Conservation (phyloP, 176 grass and related monocot genomes). For the sorghum (Sorghum bicolor) region DNA sequence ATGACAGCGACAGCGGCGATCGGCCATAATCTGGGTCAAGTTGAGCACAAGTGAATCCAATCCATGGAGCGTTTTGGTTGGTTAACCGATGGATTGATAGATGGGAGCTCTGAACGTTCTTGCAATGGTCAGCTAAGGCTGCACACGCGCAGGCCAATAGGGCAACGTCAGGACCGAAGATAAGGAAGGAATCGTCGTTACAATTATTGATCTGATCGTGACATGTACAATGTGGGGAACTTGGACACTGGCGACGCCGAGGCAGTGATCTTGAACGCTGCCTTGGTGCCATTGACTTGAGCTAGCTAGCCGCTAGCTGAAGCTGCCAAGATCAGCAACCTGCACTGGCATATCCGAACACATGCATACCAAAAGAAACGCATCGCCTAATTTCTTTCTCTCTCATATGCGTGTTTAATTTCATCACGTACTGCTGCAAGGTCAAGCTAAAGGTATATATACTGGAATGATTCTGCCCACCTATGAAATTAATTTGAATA, state of each 20-base stretch:
- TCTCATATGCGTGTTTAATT: too few relatives aligned
- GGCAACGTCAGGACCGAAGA: conserved; percentile 45
- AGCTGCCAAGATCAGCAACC: too few relatives aligned
- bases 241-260: conserved; percentile 18
- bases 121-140: conserved; percentile 37
- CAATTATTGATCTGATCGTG: conserved; percentile 29
- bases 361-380: neutral
- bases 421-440: neutral
- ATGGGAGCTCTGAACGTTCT: neutral
- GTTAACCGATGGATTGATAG: neutral
- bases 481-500: neutral
- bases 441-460: neutral
- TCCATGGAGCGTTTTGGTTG: neutral
- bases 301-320: neutral
- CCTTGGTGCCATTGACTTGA: conserved; percentile 30
- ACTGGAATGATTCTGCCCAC: neutral
- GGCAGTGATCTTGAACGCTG: neutral
- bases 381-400: neutral
- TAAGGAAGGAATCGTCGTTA: conserved; percentile 27
- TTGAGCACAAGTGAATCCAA: conserved; percentile 8
- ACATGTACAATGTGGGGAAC: conserved; percentile 23
- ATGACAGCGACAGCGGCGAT: too few relatives aligned
- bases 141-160: conserved; percentile 38
- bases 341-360: neutral
- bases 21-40: neutral